phyloP scores from a whole-genome alignment of 768 basidiomycete species.

The Amanita inopinata region DNA sequence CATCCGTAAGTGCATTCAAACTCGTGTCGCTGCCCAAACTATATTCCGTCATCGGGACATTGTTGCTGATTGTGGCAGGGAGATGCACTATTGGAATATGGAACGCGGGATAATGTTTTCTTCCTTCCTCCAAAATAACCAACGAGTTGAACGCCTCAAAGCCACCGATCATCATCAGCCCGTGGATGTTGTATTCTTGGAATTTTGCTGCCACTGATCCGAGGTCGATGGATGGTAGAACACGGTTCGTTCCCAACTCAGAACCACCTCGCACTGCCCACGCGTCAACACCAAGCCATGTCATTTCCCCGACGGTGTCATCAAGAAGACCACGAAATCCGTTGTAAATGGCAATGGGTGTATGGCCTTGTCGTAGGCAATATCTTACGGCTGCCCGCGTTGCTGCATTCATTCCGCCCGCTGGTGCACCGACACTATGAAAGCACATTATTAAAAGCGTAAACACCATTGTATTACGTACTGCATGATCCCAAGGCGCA shows the following conservation, averaged over 20 bases:
- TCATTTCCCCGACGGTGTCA: slow-evolving; percentile 74
- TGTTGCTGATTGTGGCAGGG: slow-evolving; percentile 96
- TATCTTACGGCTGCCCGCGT: slow-evolving; percentile 91
- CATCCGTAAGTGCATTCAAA: slow-evolving; percentile 93
- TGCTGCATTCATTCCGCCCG: slow-evolving; percentile 98
- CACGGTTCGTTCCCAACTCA: slow-evolving; percentile 94
- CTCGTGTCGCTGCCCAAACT: slow-evolving; percentile 96
- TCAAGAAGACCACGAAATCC: slow-evolving; percentile 94
- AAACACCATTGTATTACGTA: slow-evolving; percentile 27
- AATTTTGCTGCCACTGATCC: slow-evolving; percentile 87
- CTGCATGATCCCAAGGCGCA: slow-evolving; percentile 81
- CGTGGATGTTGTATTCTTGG: slow-evolving; percentile 75
- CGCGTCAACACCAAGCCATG: slow-evolving; percentile 94
- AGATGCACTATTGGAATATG: slow-evolving; percentile 94
- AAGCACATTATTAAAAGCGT: slow-evolving; percentile 1
- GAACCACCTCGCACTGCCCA: slow-evolving; percentile 97
- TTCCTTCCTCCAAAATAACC: slow-evolving; percentile 65
- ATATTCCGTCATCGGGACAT: slow-evolving; percentile 95
- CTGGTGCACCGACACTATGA: slow-evolving; percentile 85
- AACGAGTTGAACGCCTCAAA: slow-evolving; percentile 90
- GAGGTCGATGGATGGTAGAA: slow-evolving; percentile 76
- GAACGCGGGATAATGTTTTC: slow-evolving; percentile 82
- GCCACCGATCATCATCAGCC: slow-evolving; percentile 84
- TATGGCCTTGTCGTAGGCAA: slow-evolving; percentile 88
- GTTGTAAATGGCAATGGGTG: slow-evolving; percentile 87